Percentiles rank a stretch among this genome's conserved stretches.
These are phyloP conservation scores for Podospora appendiculata DNA, from an alignment of 495 filamentous ascomycete genomes.

Conservation along the genomic window DNA sequence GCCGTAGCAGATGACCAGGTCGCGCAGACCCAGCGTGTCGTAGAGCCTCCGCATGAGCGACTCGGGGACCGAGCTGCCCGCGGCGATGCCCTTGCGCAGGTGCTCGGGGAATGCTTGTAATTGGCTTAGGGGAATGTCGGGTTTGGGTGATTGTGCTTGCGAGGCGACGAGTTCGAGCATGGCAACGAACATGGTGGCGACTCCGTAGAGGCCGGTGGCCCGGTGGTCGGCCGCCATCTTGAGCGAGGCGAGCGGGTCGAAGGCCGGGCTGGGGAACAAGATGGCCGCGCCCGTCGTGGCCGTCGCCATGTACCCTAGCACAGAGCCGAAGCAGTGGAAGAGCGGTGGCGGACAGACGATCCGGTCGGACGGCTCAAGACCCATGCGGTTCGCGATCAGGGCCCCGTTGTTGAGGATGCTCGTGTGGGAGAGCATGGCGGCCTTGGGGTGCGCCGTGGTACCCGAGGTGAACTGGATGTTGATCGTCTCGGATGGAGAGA, in stretches of 20 bases:
- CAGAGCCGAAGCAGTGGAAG: slow-evolving; percentile 80
- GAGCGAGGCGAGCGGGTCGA: slow-evolving; percentile 69
- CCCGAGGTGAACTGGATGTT: slow-evolving; percentile 98
- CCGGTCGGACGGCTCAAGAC: slow-evolving; percentile 50
- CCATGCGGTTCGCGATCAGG: slow-evolving; percentile 63
- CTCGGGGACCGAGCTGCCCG: slow-evolving; percentile 74
- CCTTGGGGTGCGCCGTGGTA: slow-evolving; percentile 85
- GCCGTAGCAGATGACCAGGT: slow-evolving; percentile 93
- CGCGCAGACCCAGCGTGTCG: slow-evolving; percentile 64
- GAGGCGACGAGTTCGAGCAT: slow-evolving; percentile 65
- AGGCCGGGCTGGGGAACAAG: slow-evolving; percentile 81
- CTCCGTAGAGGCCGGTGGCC: slow-evolving; percentile 84
- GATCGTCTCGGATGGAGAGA: slow-evolving; percentile 64
- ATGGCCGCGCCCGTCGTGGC: slow-evolving; percentile 80
- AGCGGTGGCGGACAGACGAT: slow-evolving; percentile 64
- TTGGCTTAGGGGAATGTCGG: slow-evolving; percentile 4
- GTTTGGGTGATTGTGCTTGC: slow-evolving; percentile 24
- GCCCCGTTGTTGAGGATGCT: slow-evolving; percentile 77
- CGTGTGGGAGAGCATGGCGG: slow-evolving; percentile 77
- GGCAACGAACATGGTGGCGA: slow-evolving; percentile 94
- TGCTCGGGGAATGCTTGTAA: slow-evolving; percentile 52
- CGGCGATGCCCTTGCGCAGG: slow-evolving; percentile 85
- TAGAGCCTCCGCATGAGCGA: slow-evolving; percentile 80
- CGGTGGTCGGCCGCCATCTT: slow-evolving; percentile 62
- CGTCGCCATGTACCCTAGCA: slow-evolving; percentile 91